Evolutionary conservation across 139 green algal genomes (phyloP), one percentile per base, ranked within the genome.

Genomic region (Marvania coccoides): DNA sequence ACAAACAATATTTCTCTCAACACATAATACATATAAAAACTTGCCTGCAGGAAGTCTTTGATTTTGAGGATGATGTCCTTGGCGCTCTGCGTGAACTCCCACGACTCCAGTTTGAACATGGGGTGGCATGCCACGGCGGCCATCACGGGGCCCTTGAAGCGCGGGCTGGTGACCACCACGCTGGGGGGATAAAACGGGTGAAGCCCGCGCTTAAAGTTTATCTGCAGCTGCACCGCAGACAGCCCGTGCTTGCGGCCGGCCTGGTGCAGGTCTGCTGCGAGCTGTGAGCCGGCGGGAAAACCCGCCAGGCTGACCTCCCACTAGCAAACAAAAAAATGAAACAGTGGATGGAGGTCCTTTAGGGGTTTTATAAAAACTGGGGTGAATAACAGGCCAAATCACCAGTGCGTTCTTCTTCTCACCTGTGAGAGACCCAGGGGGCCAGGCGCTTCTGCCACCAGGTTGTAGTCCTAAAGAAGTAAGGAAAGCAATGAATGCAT

Each of bases 121-220:
- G 87, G 87, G 70, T 92, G 85, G 6, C 67, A 81, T 30, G 73
- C 68, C 19, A 90, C 67, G 1, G 85, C 87, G n/a, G 69, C 69
- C 36, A 67, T 54, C 9, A 81, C 66, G 24, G 70, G 69, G 3
- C 73, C 70, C 47, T 63, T 33, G 37, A 87, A 85, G 54, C 83
- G 75, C 3, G 85, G 85, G 33, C 74, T 64, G 54, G 87, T 30
- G 31, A 90, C 54, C 67, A 86, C 73, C 58, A 91, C 66, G 3
- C 39, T 51, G n/a, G 88, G 84, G 3, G 88, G 86, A 72, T 87
- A 95, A 68, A 95, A 95, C 45, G 88, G 88, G 66, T 95, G 85
- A 76, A 95, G 76, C 24, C 83, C 86, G 28, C 88, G 80, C 75
- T 87, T 93, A 83, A 93, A 95, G 47, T 46, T 64, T 45, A 95